Percentiles rank a stretch among this genome's conserved stretches.
phyloP scores from a whole-genome alignment of 345 rosid species.

The Chamaenerion angustifolium region DNA sequence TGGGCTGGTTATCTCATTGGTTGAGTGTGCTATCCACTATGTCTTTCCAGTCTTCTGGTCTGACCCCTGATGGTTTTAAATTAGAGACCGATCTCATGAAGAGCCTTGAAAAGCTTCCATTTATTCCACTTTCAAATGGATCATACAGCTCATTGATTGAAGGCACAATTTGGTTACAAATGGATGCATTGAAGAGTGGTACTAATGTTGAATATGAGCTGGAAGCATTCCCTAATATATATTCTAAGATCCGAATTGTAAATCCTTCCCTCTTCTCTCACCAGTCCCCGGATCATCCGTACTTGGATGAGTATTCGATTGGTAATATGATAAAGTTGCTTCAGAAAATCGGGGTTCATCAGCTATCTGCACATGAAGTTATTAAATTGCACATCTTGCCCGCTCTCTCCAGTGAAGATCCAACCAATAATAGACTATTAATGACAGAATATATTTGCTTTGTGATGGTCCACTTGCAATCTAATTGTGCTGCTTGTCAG shows the following conservation, averaged over 20 bases:
- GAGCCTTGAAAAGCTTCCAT: slow-evolving; percentile 44
- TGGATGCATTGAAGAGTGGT: slow-evolving; percentile 26
- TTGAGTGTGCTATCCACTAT: slow-evolving; percentile 39
- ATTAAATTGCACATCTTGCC: slow-evolving; percentile 66
- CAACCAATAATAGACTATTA: slow-evolving; percentile 19
- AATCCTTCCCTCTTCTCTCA: slow-evolving; percentile 44
- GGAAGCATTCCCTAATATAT: slow-evolving; percentile 57
- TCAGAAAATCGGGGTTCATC: slow-evolving; percentile 60
- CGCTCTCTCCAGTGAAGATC: slow-evolving; percentile 28
- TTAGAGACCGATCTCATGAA: slow-evolving; percentile 29
- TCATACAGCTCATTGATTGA: slow-evolving; percentile 52
- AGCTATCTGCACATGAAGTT: slow-evolving; percentile 86
- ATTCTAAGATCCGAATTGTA: slow-evolving; percentile 56
- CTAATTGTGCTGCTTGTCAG: slow-evolving; percentile 53
- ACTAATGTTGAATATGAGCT: slow-evolving; percentile 37
- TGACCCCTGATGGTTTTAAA: slow-evolving; percentile 16
- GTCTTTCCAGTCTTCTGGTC: slow-evolving; percentile 40
- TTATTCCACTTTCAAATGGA: slow-evolving; percentile 83
- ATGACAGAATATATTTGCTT: slow-evolving; percentile 76
- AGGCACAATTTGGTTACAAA: slow-evolving; percentile 78
- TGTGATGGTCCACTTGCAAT: slow-evolving; percentile 80
- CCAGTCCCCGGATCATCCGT: slow-evolving; percentile 26
- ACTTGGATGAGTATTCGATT: slow-evolving; percentile 13
- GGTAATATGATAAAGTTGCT: slow-evolving; percentile 54
- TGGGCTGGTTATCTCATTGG: slow-evolving; percentile 60